Percentiles rank a stretch among this genome's conserved stretches.
Evolutionary conservation across 768 basidiomycete genomes (phyloP).

Genomic region (Boletus speciosus): DNA sequence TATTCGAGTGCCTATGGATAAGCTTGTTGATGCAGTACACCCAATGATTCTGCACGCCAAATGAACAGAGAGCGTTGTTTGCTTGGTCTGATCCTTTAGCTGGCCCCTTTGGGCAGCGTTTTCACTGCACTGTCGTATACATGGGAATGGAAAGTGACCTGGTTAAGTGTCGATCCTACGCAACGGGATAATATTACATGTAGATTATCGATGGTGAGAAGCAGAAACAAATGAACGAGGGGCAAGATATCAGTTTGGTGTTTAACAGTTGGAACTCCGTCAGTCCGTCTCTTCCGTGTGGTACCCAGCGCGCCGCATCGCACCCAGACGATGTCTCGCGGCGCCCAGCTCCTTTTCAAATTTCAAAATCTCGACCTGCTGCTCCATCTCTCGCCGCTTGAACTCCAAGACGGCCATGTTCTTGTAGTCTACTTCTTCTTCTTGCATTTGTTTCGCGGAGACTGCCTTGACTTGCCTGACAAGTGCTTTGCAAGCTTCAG

Average conservation of each 20-base stretch:
- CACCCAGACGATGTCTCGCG: slow-evolving; percentile 75
- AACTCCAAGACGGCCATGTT: slow-evolving; percentile 93
- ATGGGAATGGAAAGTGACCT: neutral
- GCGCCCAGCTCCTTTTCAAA: slow-evolving; percentile 94
- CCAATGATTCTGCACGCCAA: neutral
- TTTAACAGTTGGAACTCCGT: slow-evolving; percentile 7
- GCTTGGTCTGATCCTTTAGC: neutral
- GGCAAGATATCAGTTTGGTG: neutral
- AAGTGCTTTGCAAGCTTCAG: slow-evolving; percentile 94
- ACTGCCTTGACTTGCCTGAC: slow-evolving; percentile 96
- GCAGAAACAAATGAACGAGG: slow-evolving; percentile 2
- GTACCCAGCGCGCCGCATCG: slow-evolving; percentile 86
- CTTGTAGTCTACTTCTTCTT: slow-evolving; percentile 81
- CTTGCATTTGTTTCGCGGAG: slow-evolving; percentile 74
- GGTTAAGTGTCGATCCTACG: neutral
- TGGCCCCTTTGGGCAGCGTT: neutral
- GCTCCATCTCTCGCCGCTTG: slow-evolving; percentile 98
- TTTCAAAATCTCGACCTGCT: slow-evolving; percentile 96
- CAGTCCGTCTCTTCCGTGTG: slow-evolving; percentile 81
- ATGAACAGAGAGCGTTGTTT: neutral
- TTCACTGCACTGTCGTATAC: neutral
- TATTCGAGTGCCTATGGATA: neutral
- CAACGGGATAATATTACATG: slow-evolving; percentile 22
- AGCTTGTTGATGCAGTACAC: neutral
- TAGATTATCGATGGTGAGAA: slow-evolving; percentile 20